Percentiles rank a stretch among this genome's conserved stretches.
phyloP scores from a whole-genome alignment of 441 rosid species.

The Erodium texanum region DNA sequence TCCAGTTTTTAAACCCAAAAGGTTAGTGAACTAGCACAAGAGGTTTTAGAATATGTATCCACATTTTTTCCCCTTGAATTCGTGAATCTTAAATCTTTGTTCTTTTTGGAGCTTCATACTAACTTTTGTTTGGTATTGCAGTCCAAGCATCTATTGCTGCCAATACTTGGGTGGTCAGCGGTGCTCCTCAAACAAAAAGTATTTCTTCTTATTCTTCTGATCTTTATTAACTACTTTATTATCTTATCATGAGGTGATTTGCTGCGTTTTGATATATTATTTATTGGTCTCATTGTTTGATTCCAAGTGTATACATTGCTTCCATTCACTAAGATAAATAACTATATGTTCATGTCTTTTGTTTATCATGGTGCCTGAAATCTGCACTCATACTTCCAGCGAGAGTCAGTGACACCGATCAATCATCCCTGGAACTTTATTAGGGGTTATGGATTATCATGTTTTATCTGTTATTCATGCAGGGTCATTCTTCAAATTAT shows the following conservation, averaged over 20 bases:
- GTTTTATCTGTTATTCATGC: neutral
- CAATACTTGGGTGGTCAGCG: conserved; percentile 93
- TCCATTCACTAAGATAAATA: neutral
- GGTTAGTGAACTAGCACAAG: conserved; percentile 26
- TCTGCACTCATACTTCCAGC: neutral
- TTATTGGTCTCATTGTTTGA: neutral
- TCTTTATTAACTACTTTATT: neutral
- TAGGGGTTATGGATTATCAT: neutral
- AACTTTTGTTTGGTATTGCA: conserved; percentile 19
- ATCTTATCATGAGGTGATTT: neutral
- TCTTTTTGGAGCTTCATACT: neutral
- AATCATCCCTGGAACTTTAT: neutral
- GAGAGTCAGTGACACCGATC: neutral
- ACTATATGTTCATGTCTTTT: neutral
- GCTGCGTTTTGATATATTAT: neutral
- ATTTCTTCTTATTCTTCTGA: conserved; percentile 15
- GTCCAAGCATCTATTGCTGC: conserved; percentile 92
- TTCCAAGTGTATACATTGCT: neutral
- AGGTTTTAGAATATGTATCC: neutral
- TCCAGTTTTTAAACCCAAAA: conserved; percentile 72
- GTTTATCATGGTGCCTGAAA: neutral
- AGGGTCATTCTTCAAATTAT: neutral
- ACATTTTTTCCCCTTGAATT: too few species aligned
- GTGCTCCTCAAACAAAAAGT: conserved; percentile 82
- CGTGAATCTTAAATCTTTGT: neutral